These are phyloP conservation scores for Talaromyces sp. DNA, from an alignment of 2,329 filamentous ascomycete genomes.

Conservation along the genomic window DNA sequence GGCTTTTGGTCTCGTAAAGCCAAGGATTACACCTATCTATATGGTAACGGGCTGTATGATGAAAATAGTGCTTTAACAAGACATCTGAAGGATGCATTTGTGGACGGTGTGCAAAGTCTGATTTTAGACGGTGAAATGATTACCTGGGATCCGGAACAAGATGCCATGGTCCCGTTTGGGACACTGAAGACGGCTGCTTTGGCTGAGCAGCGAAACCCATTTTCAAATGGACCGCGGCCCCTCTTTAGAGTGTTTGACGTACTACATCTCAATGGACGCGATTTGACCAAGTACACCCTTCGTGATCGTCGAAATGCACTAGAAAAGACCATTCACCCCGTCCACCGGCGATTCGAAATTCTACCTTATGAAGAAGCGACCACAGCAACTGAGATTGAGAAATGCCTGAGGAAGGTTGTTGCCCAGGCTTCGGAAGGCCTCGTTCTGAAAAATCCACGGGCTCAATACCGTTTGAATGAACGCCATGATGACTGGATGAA, in stretches of 20 bases:
- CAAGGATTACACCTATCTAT: conserved; percentile 94
- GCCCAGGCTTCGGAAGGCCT: conserved; percentile 86
- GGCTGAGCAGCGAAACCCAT: conserved; percentile 74
- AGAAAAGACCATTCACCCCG: conserved; percentile 67
- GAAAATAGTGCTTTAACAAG: conserved; percentile 76
- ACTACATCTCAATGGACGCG: conserved; percentile 78
- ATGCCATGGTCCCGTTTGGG: conserved; percentile 86
- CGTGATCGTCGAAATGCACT: conserved; percentile 78
- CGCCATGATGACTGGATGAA: conserved; percentile 98
- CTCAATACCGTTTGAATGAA: conserved; percentile 82
- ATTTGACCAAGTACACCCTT: conserved; percentile 79
- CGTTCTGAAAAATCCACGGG: conserved; percentile 90
- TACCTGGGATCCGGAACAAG: conserved; percentile 86
- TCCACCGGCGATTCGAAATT: conserved; percentile 78
- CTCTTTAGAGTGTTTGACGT: conserved; percentile 90
- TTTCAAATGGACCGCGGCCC: conserved; percentile 67
- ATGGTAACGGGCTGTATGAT: conserved; percentile 76
- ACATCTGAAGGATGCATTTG: conserved; percentile 77
- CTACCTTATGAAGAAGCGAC: conserved; percentile 71
- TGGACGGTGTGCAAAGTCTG: conserved; percentile 74
- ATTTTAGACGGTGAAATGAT: conserved; percentile 99
- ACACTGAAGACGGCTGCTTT: conserved; percentile 90
- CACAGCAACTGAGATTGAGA: conserved; percentile 73
- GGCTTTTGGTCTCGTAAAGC: conserved; percentile 94
- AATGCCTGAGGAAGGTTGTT: conserved; percentile 77